Base-by-base conservation (phyloP, 176 grass and related monocot species). In the Juncus effusus region DNA sequence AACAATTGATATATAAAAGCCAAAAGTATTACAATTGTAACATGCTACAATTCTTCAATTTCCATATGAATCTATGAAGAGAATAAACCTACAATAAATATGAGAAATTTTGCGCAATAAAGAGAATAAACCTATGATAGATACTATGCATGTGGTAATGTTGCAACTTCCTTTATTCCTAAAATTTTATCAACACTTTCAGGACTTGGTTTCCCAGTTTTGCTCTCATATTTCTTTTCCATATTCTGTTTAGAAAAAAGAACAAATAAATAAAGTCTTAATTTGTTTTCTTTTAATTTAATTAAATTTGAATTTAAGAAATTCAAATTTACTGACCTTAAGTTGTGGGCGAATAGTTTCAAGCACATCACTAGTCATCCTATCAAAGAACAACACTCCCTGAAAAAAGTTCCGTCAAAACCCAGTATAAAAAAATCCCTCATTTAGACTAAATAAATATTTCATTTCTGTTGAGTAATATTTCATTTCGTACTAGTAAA, bases 311-410 rank as follows among this genome's bases (percentile, higher is more conserved):
- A 69, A 1, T 69, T 56, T 14, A 6, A 5, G 3, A 11, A 45
- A 71, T 35, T 3, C 11, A 68, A 62, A 45, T 44, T n/a, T 66
- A 71, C 74, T 75, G 74, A 97, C 93, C 93, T 92, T 84, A 74
- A 97, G 76, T 56, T 83, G 56, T 58, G 79, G 59, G 38, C 28
- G 64, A 64, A 97, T 86, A 40, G 74, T 92, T 74, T 84, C 88
- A 80, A 97, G 77, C 72, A 92, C 80, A 81, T 92, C 93, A 74
- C 67, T 65, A 66, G 77, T 70, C 93, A 97, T 97, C 79, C 93
- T 86, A 79, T 97, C 88, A 80, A 97, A 84, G 77, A 89, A 97
- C 80, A 97, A 83, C 79, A 86, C 56, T n/a, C 93, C 93, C 93
- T 97, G 80, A 59, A 82, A 76, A 71, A 47, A 6, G 44, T 47